A percentile compares a stretch with the other conserved stretches of the same genome.
phyloP scores from a whole-genome alignment of 495 filamentous ascomycete genomes.

The Aspergillus saccharolyticus region DNA sequence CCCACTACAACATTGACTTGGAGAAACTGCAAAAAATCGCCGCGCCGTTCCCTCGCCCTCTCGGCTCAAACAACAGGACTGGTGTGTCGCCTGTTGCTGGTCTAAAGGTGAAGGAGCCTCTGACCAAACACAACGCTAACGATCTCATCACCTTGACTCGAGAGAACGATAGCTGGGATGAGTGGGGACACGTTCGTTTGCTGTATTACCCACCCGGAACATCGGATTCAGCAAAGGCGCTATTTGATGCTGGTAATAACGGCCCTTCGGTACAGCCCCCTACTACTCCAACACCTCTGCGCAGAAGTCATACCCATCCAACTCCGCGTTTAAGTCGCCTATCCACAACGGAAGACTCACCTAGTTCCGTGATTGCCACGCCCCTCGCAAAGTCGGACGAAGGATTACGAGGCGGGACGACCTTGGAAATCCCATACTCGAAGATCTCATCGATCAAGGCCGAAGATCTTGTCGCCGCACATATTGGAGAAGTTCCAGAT shows the following conservation, averaged over 20 bases:
- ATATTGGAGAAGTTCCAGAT: slow-evolving; percentile 62
- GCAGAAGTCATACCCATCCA: slow-evolving; percentile 47
- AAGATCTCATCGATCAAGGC: slow-evolving; percentile 55
- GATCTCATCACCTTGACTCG: slow-evolving; percentile 70
- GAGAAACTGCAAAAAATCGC: slow-evolving; percentile 81
- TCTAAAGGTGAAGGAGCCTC: slow-evolving; percentile 70
- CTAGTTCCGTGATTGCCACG: slow-evolving; percentile 23
- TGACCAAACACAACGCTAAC: slow-evolving; percentile 56
- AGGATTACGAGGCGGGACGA: slow-evolving; percentile 47
- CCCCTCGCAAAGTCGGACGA: slow-evolving; percentile 36
- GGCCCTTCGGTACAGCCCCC: slow-evolving; percentile 30
- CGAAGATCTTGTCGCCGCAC: slow-evolving; percentile 62
- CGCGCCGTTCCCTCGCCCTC: slow-evolving; percentile 72
- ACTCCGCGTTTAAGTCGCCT: slow-evolving; percentile 48
- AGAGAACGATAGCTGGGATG: slow-evolving; percentile 52
- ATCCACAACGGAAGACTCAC: slow-evolving; percentile 51
- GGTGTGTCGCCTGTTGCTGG: slow-evolving; percentile 43
- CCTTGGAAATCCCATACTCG: slow-evolving; percentile 65
- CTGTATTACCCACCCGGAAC: slow-evolving; percentile 55
- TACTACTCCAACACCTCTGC: slow-evolving; percentile 48
- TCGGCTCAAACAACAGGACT: slow-evolving; percentile 29
- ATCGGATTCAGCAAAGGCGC: slow-evolving; percentile 26
- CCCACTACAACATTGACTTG: slow-evolving; percentile 92
- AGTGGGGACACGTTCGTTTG: slow-evolving; percentile 62
- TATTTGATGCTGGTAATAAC: slow-evolving; percentile 24